Percentiles rank a stretch among this genome's conserved stretches.
These are phyloP conservation scores for Hypoxylon lenormandii DNA, from an alignment of 495 filamentous ascomycete genomes.

Conservation along the genomic window DNA sequence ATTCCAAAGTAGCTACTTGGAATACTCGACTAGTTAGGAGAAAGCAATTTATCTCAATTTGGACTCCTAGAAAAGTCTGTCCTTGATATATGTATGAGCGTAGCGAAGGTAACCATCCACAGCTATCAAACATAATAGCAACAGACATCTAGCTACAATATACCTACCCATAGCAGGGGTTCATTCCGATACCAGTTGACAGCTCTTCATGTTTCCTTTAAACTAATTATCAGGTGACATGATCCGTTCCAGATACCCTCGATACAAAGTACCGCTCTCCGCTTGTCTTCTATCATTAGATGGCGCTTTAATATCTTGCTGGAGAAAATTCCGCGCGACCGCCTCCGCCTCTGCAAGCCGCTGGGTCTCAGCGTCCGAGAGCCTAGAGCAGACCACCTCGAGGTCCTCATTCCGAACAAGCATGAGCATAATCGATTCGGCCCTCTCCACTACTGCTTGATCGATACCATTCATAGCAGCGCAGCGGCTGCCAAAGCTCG, in stretches of 20 bases:
- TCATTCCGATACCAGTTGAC: background rate
- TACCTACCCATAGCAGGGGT: background rate
- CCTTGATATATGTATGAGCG: background rate
- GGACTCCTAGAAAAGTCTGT: no score
- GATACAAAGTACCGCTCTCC: slow-evolving; percentile 30
- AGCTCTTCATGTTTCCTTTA: background rate
- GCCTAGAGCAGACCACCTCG: slow-evolving; percentile 72
- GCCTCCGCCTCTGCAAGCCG: slow-evolving; percentile 72
- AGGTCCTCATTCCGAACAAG: slow-evolving; percentile 79
- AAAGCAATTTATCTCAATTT: no score
- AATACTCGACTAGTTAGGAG: no score
- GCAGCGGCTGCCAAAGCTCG: slow-evolving; percentile 86
- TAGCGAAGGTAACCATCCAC: background rate
- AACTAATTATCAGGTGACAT: slow-evolving; percentile 7
- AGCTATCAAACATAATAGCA: background rate
- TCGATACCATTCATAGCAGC: slow-evolving; percentile 87
- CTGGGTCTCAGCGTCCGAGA: slow-evolving; percentile 69
- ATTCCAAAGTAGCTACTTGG: no score
- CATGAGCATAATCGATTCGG: slow-evolving; percentile 77
- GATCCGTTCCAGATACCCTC: slow-evolving; percentile 37
- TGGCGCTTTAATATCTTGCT: slow-evolving; percentile 43
- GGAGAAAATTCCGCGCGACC: slow-evolving; percentile 46
- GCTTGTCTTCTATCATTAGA: slow-evolving; percentile 8
- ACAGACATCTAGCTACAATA: background rate
- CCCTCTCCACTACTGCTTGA: slow-evolving; percentile 75